phyloP scores from a whole-genome alignment of 495 filamentous ascomycete genomes.

The Pyrenopolyporus hunteri region DNA sequence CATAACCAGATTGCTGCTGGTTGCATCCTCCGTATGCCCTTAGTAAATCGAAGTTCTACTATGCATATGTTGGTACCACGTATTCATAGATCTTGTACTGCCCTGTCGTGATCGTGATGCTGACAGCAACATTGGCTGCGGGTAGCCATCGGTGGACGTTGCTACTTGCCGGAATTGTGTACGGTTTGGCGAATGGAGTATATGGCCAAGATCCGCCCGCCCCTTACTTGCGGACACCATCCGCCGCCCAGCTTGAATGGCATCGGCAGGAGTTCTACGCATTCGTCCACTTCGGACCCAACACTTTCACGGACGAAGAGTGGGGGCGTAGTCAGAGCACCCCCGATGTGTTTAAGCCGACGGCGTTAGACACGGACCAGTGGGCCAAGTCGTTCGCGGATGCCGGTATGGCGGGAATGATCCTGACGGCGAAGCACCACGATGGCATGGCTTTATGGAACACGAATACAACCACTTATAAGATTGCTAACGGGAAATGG shows the following conservation, averaged over 20 bases:
- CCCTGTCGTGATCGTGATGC: slow-evolving; percentile 1
- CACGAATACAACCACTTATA: slow-evolving; percentile 37
- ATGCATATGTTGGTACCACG: neutral
- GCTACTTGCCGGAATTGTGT: neutral
- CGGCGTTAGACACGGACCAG: slow-evolving; percentile 39
- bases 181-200: neutral
- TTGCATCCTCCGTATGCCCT: neutral
- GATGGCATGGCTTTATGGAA: slow-evolving; percentile 42
- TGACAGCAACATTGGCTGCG: neutral
- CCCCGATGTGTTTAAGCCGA: slow-evolving; percentile 36
- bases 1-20: slow-evolving; percentile 1
- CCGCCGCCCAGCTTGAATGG: slow-evolving; percentile 34
- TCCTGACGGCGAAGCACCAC: slow-evolving; percentile 40
- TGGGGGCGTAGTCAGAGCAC: slow-evolving; percentile 36
- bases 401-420: slow-evolving; percentile 40
- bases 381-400: slow-evolving; percentile 40
- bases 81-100: neutral
- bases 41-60: neutral
- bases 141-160: slow-evolving; percentile 5
- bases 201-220: slow-evolving; percentile 26
- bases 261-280: slow-evolving; percentile 39
- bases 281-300: slow-evolving; percentile 40
- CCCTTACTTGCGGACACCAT: slow-evolving; percentile 31
- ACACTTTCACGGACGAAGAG: slow-evolving; percentile 41
- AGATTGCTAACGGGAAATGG: slow-evolving; percentile 37